Percentiles rank a stretch among this genome's conserved stretches.
Evolutionary conservation across 2,329 filamentous ascomycete species (phyloP).

Genomic region (Sporothrix globosa): DNA sequence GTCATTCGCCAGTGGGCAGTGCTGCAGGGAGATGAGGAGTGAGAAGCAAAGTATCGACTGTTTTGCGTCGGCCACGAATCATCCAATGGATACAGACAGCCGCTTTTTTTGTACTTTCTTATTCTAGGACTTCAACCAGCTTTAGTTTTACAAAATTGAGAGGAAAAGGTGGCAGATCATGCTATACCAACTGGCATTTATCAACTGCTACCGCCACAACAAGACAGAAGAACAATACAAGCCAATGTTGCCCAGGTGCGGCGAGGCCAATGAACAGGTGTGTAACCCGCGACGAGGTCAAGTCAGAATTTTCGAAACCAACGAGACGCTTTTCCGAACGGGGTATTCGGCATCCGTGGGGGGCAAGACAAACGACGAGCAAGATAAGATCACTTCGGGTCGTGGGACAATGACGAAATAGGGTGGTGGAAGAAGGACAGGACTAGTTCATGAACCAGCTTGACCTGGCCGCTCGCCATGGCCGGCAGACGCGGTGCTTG

Average conservation of each 20-base stretch:
- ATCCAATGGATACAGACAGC: background rate
- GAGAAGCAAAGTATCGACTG: conserved; percentile 1
- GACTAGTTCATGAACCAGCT: conserved; percentile 12
- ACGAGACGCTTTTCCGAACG: conserved; percentile 1
- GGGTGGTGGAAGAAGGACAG: background rate
- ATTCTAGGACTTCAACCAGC: background rate
- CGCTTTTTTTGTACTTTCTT: background rate
- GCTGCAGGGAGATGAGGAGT: conserved; percentile 20
- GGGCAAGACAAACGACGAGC: conserved; percentile 11
- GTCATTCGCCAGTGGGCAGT: conserved; percentile 24
- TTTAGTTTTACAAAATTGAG: background rate
- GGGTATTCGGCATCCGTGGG: conserved; percentile 5
- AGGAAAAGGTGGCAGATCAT: background rate
- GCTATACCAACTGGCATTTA: background rate
- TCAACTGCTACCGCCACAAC: background rate
- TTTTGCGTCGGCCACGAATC: conserved; percentile 2
- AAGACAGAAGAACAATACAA: background rate
- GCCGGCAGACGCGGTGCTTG: background rate
- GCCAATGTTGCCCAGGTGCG: background rate
- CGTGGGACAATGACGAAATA: conserved; percentile 19
- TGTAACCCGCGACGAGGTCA: background rate
- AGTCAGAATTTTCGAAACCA: conserved; percentile 5
- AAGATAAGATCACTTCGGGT: conserved; percentile 19
- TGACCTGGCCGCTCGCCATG: background rate
- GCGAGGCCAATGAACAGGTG: conserved; percentile 6